Evolutionary conservation across 768 basidiomycete species (phyloP), one percentile per base, ranked within the genome.

Genomic region (Coprinopsis strossmayeri): DNA sequence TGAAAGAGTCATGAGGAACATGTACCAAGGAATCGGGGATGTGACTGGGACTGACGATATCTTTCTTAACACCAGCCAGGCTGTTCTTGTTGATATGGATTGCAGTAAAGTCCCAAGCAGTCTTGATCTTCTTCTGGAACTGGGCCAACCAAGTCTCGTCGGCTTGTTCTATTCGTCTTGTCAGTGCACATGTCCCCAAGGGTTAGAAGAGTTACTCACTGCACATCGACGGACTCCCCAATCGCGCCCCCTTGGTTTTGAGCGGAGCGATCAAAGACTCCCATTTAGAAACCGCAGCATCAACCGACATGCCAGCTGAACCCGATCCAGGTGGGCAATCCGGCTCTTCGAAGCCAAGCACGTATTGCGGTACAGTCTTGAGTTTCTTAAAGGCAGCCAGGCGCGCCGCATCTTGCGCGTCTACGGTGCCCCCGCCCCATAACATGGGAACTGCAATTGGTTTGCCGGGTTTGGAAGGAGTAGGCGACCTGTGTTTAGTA

Each of bases 41-140:
- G 13, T 17, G 20, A 25, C 5, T 30, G 27, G 26, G 28, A 52
- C 67, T 42, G 53, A 70, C 73, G 42, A 75, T 62, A 53, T 71
- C 73, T 35, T 64, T 67, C 57, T 65, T 63, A 34, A 73, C 72
- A 21, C 73, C 72, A 18, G 59, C 68, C 43, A 75, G 55, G 51
- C 46, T 72, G 49, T 73, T 72, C 61, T 75, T 75, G 61, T 74
- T 75, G 50, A 75, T 62, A 54, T 75, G 73, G 32, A 75, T 60
- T n/a, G 69, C 65, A 18, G 72, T 74, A 34, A 74, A 68, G 57
- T 75, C 71, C 70, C 70, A 75, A 17, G 59, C 54, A 5, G 66
- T 71, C n/a, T 54, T 57, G 48, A 73, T 69, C 55, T 66, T 61
- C 13, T 60, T 50, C 27, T 58, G 46, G 53, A 75, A 75, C 45